Conservation (phyloP, 768 basidiomycete genomes). For the Leccinum sublutescens region DNA sequence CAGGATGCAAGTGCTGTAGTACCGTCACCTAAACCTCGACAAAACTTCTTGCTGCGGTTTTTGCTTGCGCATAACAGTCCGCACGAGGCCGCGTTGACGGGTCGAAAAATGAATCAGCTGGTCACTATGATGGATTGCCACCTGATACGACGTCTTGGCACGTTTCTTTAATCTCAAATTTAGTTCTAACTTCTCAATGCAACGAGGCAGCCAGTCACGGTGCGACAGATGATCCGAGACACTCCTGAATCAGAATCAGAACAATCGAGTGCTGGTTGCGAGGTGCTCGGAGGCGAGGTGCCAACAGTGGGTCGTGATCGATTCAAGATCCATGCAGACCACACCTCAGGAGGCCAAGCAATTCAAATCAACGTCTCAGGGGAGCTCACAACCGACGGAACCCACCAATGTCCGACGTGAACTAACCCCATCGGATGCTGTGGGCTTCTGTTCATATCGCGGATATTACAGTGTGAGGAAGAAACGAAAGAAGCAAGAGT, state of each 20-base stretch:
- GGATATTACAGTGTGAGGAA: background rate
- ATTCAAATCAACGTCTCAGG: background rate
- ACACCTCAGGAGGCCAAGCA: background rate
- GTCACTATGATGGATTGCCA: background rate
- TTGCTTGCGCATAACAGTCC: background rate
- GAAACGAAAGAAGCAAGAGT: background rate
- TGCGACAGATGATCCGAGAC: background rate
- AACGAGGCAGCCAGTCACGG: background rate
- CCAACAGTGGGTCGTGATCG: background rate
- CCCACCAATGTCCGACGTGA: background rate
- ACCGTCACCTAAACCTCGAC: background rate
- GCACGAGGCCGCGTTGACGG: background rate
- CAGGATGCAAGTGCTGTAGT: background rate
- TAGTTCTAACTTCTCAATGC: background rate
- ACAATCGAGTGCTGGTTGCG: background rate
- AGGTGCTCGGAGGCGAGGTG: background rate
- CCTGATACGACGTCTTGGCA: background rate
- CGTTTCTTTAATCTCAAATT: background rate
- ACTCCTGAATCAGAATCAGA: background rate
- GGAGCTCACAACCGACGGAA: background rate
- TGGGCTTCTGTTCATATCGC: background rate
- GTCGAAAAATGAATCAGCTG: no score
- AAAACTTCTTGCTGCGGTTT: background rate
- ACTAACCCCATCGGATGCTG: background rate
- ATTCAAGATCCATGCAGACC: background rate